Conservation (phyloP, 1,139 yeast species). For the Pichia sp. region DNA sequence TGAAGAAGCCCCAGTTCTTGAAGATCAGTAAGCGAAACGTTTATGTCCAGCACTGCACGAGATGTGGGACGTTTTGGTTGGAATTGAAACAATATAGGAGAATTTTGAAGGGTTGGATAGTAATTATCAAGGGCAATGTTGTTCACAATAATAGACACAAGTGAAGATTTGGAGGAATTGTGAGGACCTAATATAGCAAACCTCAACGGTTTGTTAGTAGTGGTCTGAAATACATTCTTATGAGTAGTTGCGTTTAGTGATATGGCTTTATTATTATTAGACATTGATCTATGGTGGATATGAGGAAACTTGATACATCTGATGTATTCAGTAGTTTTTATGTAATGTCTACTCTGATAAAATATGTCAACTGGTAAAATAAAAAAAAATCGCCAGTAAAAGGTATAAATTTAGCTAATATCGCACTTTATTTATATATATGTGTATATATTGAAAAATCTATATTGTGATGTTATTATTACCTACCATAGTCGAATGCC, state of each 20-base stretch:
- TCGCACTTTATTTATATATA: no score
- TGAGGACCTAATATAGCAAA: conserved; percentile 55
- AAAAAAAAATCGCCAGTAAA: no score
- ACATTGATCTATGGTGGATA: no score
- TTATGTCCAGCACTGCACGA: conserved; percentile 44
- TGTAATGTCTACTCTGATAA: no score
- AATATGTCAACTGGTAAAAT: no score
- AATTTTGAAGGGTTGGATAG: conserved; percentile 58
- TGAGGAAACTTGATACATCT: no score
- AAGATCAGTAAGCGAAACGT: conserved; percentile 29
- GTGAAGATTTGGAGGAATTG: conserved; percentile 38
- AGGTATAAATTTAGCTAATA: no score
- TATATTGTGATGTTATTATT: neutral
- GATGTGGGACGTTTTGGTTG: conserved; percentile 37
- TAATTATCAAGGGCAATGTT: conserved; percentile 50
- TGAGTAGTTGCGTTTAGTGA: no score
- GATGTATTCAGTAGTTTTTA: no score
- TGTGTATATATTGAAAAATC: no score
- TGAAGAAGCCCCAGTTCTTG: conserved; percentile 19
- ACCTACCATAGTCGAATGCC: conserved; percentile 21
- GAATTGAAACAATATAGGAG: conserved; percentile 51
- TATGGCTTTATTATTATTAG: no score
- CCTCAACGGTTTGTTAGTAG: conserved; percentile 39
- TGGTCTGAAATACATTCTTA: conserved; percentile 23
- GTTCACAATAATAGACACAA: conserved; percentile 41